Percentiles rank a stretch among this genome's conserved stretches.
These are phyloP conservation scores for Phalaenopsis equestris DNA, from an alignment of 106 monocot genomes.

Conservation along the genomic window DNA sequence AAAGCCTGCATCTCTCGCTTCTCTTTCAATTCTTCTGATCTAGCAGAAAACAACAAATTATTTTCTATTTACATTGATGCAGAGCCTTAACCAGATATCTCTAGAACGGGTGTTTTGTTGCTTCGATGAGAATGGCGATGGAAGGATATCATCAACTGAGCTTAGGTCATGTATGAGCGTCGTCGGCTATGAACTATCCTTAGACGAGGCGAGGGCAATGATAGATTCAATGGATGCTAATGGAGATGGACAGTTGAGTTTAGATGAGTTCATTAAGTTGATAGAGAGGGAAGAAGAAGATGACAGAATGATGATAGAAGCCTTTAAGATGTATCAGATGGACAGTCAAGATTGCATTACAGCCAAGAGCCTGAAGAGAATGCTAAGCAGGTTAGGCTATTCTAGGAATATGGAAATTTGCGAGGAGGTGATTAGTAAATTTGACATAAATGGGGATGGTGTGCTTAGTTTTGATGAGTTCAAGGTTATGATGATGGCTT, in stretches of 20 bases:
- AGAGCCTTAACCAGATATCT: neutral
- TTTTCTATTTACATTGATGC: neutral
- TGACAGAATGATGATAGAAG: conserved; percentile 11
- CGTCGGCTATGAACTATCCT: conserved; percentile 17
- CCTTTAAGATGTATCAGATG: no score
- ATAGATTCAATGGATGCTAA: conserved; percentile 27
- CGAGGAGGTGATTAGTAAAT: conserved; percentile 32
- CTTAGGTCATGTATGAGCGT: conserved; percentile 20
- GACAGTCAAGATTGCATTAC: no score
- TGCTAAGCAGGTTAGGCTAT: no score
- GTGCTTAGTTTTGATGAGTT: no score
- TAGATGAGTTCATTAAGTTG: conserved; percentile 37
- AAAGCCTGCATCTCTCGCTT: no score
- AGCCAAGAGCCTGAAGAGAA: no score
- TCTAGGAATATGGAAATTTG: conserved; percentile 23
- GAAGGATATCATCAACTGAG: conserved; percentile 41
- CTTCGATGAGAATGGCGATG: conserved; percentile 39
- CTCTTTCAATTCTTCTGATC: no score
- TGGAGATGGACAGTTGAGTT: conserved; percentile 35
- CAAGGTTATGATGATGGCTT: conserved; percentile 27
- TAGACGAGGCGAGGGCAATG: conserved; percentile 23
- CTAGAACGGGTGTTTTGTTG: conserved; percentile 9
- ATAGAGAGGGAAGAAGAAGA: conserved; percentile 25
- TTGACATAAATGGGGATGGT: conserved; percentile 30
- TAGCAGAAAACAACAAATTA: no score